These are phyloP conservation scores for Tausonia pullulans DNA, from an alignment of 1,284 basidiomycete genomes.

Conservation along the genomic window DNA sequence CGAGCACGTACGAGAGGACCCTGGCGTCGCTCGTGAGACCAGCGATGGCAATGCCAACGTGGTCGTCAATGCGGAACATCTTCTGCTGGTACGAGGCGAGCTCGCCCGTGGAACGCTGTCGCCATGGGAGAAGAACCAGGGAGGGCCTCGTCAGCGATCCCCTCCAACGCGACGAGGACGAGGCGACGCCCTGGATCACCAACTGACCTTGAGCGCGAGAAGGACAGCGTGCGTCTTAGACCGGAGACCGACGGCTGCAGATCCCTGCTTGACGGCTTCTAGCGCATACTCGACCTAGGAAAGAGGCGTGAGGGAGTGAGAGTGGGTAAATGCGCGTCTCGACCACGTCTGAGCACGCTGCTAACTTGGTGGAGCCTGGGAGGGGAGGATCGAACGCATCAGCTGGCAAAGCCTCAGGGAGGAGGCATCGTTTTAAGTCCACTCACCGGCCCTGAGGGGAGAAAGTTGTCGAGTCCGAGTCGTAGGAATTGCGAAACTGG, in stretches of 20 bases:
- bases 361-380: conserved; percentile 35
- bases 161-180: neutral
- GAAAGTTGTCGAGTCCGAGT: conserved; percentile 94
- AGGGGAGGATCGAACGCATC: conserved; percentile 26
- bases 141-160: neutral
- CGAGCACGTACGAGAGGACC: conserved; percentile 63
- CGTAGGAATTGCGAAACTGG: conserved; percentile 88
- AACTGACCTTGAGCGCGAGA: conserved; percentile 72
- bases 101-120: conserved; percentile 92
- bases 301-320: conserved; percentile 28
- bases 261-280: conserved; percentile 99
- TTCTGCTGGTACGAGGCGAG: conserved; percentile 98
- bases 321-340: neutral
- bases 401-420: conserved; percentile 8
- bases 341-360: neutral
- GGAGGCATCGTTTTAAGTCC: neutral
- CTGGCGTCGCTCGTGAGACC: conserved; percentile 96
- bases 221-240: conserved; percentile 92
- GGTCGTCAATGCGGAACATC: conserved; percentile 98
- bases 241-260: conserved; percentile 89
- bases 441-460: conserved; percentile 65
- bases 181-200: neutral
- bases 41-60: conserved; percentile 96
- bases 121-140: neutral
- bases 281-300: conserved; percentile 98